Evolutionary conservation across 768 basidiomycete genomes (phyloP), one percentile per base, ranked within the genome.

Genomic region (Gyrodon lividus): DNA sequence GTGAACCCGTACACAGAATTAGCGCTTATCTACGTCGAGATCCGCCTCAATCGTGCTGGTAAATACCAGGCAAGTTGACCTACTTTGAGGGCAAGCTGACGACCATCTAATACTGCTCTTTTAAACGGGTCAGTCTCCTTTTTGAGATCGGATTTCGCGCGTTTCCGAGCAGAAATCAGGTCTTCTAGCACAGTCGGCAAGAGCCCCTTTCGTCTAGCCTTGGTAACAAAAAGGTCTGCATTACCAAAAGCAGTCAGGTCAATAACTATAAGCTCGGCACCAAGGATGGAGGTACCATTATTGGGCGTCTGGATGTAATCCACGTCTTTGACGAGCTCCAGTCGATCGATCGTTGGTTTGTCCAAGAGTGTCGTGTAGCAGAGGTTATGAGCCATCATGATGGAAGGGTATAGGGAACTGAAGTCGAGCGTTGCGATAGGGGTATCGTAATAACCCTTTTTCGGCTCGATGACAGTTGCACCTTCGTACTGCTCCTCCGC

Each of bases 381-480:
- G 1, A 99, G 74, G 65, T 99, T 99, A 70, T 99, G 97, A 2
- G 96, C 97, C 95, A 98, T 98, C 97, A 99, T 99, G 72, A 99
- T 98, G 0, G 97, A 98, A 4, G 97, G 97, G 70, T 99, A 99
- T 54, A 99, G 78, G 2, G 95, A 98, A 52, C 92, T 94, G 73
- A 99, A 99, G 79, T 99, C 97, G 42, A 99, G 82, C 0, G 97
- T 98, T 12, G 97, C 95, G 62, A 99, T 98, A 2, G 97, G 97
- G 0, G 85, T 82, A 64, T 97, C 92, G 66, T 98, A 99, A 70
- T 93, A 99, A 0, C 96, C 97, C 64, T 87, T 93, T 68, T 81
- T 85, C 4, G 97, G 97, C 64, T 99, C 97, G 59, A 99, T 98
- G 61, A 99, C 97, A 10, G 94, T 99, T 4, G 97, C 97, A 57